Percentiles rank a stretch among this genome's conserved stretches.
phyloP scores from a whole-genome alignment of 75 land plant genomes.

The Gnetum montanum region DNA sequence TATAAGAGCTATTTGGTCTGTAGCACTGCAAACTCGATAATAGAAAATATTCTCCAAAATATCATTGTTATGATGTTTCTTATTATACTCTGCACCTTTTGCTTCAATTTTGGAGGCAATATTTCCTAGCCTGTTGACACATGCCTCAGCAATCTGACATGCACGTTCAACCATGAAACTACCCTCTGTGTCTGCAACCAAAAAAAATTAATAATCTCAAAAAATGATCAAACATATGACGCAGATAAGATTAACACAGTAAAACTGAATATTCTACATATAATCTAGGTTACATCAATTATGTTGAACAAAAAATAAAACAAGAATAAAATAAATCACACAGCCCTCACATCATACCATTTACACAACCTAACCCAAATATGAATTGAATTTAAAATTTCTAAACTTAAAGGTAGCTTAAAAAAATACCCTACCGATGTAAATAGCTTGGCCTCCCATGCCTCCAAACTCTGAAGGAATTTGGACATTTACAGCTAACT shows the following conservation, averaged over 20 bases:
- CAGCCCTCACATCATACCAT: no score
- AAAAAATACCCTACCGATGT: conserved; percentile 47
- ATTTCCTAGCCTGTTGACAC: conserved; percentile 13
- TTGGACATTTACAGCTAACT: conserved; percentile 92
- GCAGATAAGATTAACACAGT: no score
- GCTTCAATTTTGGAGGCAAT: conserved; percentile 12
- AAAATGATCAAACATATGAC: no score
- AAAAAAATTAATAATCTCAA: background rate
- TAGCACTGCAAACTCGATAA: conserved; percentile 71
- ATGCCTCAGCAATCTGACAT: conserved; percentile 71
- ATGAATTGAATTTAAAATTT: no score
- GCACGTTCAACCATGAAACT: conserved; percentile 95
- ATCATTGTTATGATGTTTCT: conserved; percentile 23
- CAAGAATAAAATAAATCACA: no score
- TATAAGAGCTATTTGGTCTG: conserved; percentile 75
- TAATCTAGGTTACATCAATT: no score
- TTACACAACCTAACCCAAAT: no score
- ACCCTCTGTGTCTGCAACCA: conserved; percentile 80
- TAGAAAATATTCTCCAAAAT: conserved; percentile 74
- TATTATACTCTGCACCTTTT: conserved; percentile 10
- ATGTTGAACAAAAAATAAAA: no score
- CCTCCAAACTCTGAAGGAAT: conserved; percentile 82
- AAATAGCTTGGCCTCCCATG: conserved; percentile 77
- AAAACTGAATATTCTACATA: no score
- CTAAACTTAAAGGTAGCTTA: no score